These are phyloP conservation scores for Schwanniomyces yamadae DNA, from an alignment of 805 yeast genomes.

Conservation along the genomic window DNA sequence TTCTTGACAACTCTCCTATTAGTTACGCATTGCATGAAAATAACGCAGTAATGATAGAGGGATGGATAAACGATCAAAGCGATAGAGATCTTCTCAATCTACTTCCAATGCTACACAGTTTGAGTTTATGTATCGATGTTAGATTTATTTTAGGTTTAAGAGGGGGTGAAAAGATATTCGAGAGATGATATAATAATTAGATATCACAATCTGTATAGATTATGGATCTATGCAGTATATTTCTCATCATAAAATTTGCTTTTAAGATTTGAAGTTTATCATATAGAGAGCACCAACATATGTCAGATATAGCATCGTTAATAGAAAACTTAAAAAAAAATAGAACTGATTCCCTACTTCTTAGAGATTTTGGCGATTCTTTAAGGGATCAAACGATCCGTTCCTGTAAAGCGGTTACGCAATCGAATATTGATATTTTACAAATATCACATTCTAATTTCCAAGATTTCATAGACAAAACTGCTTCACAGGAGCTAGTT, in stretches of 20 bases:
- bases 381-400: constrained; percentile 22
- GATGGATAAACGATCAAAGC: constrained; percentile 97
- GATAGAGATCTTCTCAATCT: constrained; percentile 81
- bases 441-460: constrained; percentile 5
- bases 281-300: too few species aligned
- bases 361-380: constrained; percentile 16
- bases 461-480: not conserved
- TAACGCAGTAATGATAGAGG: constrained; percentile 91
- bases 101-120: constrained; percentile 73
- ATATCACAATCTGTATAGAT: not conserved
- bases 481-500: constrained; percentile 5
- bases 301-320: too few species aligned
- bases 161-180: constrained; percentile 66
- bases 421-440: constrained; percentile 7
- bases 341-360: too few species aligned
- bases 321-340: too few species aligned
- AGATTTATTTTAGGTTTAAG: constrained; percentile 72
- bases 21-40: constrained; percentile 80
- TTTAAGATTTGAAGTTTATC: too few species aligned
- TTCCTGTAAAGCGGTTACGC: constrained; percentile 6
- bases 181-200: constrained; percentile 15
- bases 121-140: constrained; percentile 82
- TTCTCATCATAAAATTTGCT: too few species aligned
- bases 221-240: too few species aligned
- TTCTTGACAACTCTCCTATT: constrained; percentile 91